These are phyloP conservation scores for Wickerhamiella infanticola DNA, from an alignment of 1,139 yeast species.

Conservation along the genomic window DNA sequence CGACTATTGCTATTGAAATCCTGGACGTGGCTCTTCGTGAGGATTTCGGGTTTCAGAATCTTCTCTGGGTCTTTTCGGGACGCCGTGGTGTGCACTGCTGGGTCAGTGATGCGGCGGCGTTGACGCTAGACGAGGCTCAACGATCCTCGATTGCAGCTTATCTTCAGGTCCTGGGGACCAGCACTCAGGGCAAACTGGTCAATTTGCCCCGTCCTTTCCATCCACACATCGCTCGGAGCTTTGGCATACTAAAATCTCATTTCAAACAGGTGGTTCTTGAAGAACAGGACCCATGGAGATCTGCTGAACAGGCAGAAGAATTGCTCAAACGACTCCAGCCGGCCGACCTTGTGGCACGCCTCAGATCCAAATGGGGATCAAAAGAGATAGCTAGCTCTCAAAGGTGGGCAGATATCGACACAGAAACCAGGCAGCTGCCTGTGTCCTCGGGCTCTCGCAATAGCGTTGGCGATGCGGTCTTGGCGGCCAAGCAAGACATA, in stretches of 20 bases:
- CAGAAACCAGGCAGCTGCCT: constrained; percentile 34
- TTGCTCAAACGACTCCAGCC: constrained; percentile 43
- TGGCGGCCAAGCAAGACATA: constrained; percentile 72
- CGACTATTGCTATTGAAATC: constrained; percentile 70
- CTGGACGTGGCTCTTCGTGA: constrained; percentile 57
- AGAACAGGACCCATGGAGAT: constrained; percentile 78
- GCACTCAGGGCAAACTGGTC: constrained; percentile 28
- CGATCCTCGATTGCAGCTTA: constrained; percentile 74
- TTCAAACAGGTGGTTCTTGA: constrained; percentile 52
- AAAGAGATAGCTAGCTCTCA: constrained; percentile 27
- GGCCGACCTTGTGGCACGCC: constrained; percentile 36
- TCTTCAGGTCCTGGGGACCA: constrained; percentile 55
- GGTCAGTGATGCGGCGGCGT: constrained; percentile 79
- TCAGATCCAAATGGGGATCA: constrained; percentile 28
- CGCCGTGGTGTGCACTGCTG: constrained; percentile 99
- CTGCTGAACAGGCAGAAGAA: constrained; percentile 36
- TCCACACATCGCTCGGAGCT: constrained; percentile 58
- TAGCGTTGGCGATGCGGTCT: constrained; percentile 22
- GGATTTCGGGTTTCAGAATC: constrained; percentile 78
- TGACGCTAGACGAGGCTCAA: constrained; percentile 52
- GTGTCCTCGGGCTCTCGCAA: constrained; percentile 21
- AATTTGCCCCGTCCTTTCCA: constrained; percentile 65
- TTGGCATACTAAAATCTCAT: constrained; percentile 45
- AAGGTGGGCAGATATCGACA: constrained; percentile 78
- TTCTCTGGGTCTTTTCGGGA: constrained; percentile 94